Evolutionary conservation across 176 grass and related monocot genomes (phyloP).

Genomic region (Oryza meyeriana): DNA sequence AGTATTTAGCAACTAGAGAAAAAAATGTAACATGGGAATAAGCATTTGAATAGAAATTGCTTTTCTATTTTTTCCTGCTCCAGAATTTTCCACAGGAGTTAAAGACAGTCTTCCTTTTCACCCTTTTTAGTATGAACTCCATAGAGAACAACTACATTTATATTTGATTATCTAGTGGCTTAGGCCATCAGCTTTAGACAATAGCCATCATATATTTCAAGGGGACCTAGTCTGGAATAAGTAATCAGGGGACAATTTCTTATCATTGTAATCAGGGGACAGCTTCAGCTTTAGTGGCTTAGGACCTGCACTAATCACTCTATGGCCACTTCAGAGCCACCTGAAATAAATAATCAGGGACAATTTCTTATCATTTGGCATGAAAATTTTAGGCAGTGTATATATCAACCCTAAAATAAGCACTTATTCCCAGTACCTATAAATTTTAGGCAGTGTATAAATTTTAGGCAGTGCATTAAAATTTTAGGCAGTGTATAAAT

Average conservation of each 20-base stretch:
- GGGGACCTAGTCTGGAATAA: not conserved
- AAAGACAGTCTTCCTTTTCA: not conserved
- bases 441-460: no score
- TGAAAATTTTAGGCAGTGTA: not conserved
- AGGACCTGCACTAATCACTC: slow-evolving; percentile 81
- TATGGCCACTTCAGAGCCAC: slow-evolving; percentile 85
- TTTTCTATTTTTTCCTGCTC: not conserved
- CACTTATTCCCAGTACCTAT: no score
- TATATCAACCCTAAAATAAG: slow-evolving; percentile 29
- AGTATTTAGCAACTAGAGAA: not conserved
- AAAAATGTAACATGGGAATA: not conserved
- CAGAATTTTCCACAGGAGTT: not conserved
- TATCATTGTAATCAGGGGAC: no score
- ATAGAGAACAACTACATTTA: not conserved
- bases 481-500: no score
- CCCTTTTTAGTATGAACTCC: not conserved
- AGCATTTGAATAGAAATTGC: not conserved
- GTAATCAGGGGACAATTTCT: no score
- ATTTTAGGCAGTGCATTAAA: no score
- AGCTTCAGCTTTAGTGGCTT: no score
- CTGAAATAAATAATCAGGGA: slow-evolving; percentile 48
- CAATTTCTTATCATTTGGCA: not conserved
- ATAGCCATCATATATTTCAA: not conserved
- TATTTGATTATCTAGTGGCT: not conserved
- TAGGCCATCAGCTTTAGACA: not conserved